Percentiles rank a stretch among this genome's conserved stretches.
Evolutionary conservation across 2,329 filamentous ascomycete genomes (phyloP).

Genomic region (Diaporthe australafricana): DNA sequence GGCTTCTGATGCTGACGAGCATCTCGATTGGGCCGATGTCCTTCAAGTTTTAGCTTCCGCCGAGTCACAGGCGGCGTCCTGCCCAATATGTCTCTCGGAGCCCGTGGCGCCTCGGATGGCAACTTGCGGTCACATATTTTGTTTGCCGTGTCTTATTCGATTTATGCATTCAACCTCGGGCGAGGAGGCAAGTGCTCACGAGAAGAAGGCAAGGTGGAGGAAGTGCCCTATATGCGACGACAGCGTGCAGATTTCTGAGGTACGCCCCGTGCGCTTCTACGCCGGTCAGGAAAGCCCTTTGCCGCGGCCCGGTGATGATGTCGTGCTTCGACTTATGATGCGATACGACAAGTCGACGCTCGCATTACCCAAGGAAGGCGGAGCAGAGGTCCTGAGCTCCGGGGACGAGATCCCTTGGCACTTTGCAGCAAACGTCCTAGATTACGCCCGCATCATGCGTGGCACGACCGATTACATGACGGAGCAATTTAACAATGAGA

Average conservation of each 20-base stretch:
- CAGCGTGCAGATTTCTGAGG: slow-evolving; percentile 90
- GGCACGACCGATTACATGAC: slow-evolving; percentile 90
- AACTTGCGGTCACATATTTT: slow-evolving; percentile 97
- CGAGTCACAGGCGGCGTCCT: slow-evolving; percentile 88
- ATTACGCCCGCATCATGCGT: slow-evolving; percentile 96
- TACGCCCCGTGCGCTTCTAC: slow-evolving; percentile 90
- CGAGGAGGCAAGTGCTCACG: slow-evolving; percentile 67
- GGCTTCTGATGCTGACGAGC: slow-evolving; percentile 86
- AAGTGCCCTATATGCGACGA: slow-evolving; percentile 98
- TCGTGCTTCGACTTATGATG: slow-evolving; percentile 88
- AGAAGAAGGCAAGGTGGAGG: slow-evolving; percentile 77
- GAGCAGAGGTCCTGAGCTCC: slow-evolving; percentile 74
- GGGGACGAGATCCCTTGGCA: slow-evolving; percentile 92
- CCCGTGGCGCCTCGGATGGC: slow-evolving; percentile 97
- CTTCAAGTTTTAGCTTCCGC: slow-evolving; percentile 92
- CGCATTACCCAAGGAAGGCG: slow-evolving; percentile 85
- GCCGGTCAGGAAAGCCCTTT: slow-evolving; percentile 85
- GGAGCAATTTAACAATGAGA: slow-evolving; percentile 82
- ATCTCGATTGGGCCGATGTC: slow-evolving; percentile 90
- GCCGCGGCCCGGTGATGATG: slow-evolving; percentile 86
- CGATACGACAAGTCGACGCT: slow-evolving; percentile 84
- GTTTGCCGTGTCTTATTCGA: slow-evolving; percentile 89
- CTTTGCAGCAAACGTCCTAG: slow-evolving; percentile 90
- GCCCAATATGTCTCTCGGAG: slow-evolving; percentile 93
- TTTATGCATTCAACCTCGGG: slow-evolving; percentile 90